phyloP scores from a whole-genome alignment of 202 grass and related monocot genomes.

The Digitaria exilis region DNA sequence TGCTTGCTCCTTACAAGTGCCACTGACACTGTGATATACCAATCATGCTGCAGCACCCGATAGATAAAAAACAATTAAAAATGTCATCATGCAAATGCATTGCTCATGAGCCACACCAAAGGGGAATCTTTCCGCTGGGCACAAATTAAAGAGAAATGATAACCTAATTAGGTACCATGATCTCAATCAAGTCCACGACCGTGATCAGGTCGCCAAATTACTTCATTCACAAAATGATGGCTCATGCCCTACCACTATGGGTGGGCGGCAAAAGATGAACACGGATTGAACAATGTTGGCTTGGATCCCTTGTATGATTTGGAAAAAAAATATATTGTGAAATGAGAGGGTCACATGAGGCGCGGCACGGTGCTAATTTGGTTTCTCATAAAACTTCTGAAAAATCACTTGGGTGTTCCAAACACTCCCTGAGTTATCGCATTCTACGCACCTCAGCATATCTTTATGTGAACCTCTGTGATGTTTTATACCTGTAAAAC shows the following conservation, averaged over 20 bases:
- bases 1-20: not conserved
- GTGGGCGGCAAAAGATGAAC: not conserved
- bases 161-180: conserved; percentile 31
- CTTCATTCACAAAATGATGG: conserved; percentile 25
- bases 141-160: not conserved
- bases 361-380: not conserved
- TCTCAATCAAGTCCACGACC: not conserved
- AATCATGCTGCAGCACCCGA: conserved; percentile 10
- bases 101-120: conserved; percentile 4
- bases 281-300: not conserved
- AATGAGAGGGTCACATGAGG: not conserved
- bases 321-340: not conserved
- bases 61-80: conserved; percentile 5
- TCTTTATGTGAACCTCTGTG: not conserved
- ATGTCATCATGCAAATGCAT: conserved; percentile 4
- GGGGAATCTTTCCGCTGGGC: not conserved
- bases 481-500: not conserved
- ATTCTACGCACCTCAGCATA: not conserved
- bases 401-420: not conserved
- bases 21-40: not conserved
- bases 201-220: conserved; percentile 24
- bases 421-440: not conserved
- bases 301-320: no score
- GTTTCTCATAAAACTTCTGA: not conserved
- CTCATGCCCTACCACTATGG: conserved; percentile 22